Conservation (phyloP, 805 yeast genomes). For the Candida morakotiae region DNA sequence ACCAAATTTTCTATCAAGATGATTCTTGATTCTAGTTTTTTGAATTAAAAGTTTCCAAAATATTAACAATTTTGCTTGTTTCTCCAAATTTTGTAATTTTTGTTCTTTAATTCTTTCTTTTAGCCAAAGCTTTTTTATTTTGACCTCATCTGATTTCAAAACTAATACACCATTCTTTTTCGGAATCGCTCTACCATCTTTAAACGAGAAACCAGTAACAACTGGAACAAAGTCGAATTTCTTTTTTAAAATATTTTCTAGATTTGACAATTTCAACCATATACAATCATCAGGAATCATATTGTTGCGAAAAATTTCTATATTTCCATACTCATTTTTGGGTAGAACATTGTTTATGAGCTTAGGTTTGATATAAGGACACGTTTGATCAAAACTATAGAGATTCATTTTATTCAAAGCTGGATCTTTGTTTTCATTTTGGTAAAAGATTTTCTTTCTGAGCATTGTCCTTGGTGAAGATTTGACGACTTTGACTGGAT, state of each 20-base stretch:
- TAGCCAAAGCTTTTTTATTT: constrained; percentile 24
- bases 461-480: constrained; percentile 19
- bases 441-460: constrained; percentile 16
- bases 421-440: constrained; percentile 15
- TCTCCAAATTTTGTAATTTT: neutral
- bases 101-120: constrained; percentile 12
- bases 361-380: constrained; percentile 16
- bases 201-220: constrained; percentile 26
- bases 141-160: constrained; percentile 11
- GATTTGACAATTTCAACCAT: constrained; percentile 22
- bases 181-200: constrained; percentile 23
- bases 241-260: constrained; percentile 17
- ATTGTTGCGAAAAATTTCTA: constrained; percentile 22
- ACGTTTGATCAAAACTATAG: constrained; percentile 27
- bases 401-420: constrained; percentile 18
- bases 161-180: constrained; percentile 25
- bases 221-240: constrained; percentile 25
- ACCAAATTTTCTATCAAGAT: constrained; percentile 12
- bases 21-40: constrained; percentile 11
- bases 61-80: constrained; percentile 14
- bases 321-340: constrained; percentile 26
- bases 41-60: constrained; percentile 8
- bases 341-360: constrained; percentile 16
- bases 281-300: constrained; percentile 29
- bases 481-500: constrained; percentile 17